Evolutionary conservation across 2,329 filamentous ascomycete species (phyloP), one percentile per base, ranked within the genome.

Genomic region (Fusarium globosum): DNA sequence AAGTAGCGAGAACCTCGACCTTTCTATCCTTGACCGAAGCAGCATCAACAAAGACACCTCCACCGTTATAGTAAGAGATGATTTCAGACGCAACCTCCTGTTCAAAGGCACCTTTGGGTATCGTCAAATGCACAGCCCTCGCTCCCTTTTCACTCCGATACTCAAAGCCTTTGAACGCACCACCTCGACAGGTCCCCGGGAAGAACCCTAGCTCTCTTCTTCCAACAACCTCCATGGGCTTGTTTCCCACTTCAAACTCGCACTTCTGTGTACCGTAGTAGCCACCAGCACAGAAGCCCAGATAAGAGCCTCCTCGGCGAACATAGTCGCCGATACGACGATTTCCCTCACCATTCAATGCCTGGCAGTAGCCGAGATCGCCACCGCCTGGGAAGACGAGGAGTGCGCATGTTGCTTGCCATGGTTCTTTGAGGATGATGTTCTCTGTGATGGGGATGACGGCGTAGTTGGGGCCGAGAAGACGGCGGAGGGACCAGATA

Each of bases 311-410:
- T 35, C 96, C 96, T 36, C 90, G 88, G 67, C 94, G 93, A 56
- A 99, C 94, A 79, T 93, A 99, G 75, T 96, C 92, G 62, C 88
- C 86, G 81, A 99, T 98, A 73, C 90, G 89, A 41, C 92, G 88
- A 81, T 98, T 99, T 3, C 96, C 96, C 59, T 91, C 87, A 41
- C 96, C 96, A 81, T 98, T 96, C 72, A 99, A 88, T 6, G 90
- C 91, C 35, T 93, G 91, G 82, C 95, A 97, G 82, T 98, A 99
- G 56, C 93, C 94, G 58, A 97, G 87, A 80, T 99, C 96, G n/a
- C 94, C 96, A 38, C 96, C 96, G 28, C 96, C 96, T 3, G 96
- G 96, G 59, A 99, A 90, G 5, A 98, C 95, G 12, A 99, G 88
- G 15, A 98, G 88, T 1, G 95, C 94, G 81, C 96, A 98, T 5